Percentiles rank a stretch among this genome's conserved stretches.
phyloP scores from a whole-genome alignment of 768 basidiomycete species.

The Boletus rubropictus region DNA sequence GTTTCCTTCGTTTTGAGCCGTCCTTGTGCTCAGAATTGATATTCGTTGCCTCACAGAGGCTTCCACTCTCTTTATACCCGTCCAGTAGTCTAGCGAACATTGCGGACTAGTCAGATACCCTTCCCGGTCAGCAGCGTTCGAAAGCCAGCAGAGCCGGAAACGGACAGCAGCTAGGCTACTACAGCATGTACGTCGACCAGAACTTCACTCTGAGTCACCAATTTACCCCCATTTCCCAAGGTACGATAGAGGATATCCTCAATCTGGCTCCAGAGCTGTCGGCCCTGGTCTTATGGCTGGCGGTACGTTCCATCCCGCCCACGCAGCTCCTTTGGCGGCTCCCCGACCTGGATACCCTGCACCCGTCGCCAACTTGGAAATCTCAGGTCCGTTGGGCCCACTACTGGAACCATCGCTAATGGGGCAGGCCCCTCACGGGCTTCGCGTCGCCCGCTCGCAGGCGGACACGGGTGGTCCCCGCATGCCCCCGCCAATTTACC shows the following conservation, averaged over 20 bases:
- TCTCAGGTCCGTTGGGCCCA: conserved; percentile 39
- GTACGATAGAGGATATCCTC: conserved; percentile 53
- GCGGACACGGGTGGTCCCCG: conserved; percentile 17
- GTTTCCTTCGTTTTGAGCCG: conserved; percentile 6
- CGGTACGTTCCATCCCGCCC: conserved; percentile 26
- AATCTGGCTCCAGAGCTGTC: conserved; percentile 50
- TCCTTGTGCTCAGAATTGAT: conserved; percentile 7
- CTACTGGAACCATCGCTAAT: conserved; percentile 22
- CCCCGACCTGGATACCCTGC: conserved; percentile 72
- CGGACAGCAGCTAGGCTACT: conserved; percentile 51
- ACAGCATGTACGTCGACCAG: conserved; percentile 54
- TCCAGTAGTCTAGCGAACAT: conserved; percentile 1
- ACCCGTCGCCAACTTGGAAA: conserved; percentile 59
- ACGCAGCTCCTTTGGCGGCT: conserved; percentile 49
- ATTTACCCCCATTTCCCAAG: conserved; percentile 31
- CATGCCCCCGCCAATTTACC: conserved; percentile 31
- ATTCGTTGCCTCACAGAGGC: conserved; percentile 23
- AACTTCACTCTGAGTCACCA: conserved; percentile 4
- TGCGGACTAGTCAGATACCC: conserved; percentile 20
- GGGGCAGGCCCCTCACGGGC: conserved; percentile 27
- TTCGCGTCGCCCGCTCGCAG: conserved; percentile 18
- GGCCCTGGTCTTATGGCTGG: conserved; percentile 45
- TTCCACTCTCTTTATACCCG: conserved; percentile 29
- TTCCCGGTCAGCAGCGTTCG: conserved; percentile 34
- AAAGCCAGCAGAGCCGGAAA: conserved; percentile 42